These are phyloP conservation scores for Pinus tabuliformis DNA, from an alignment of 75 land plant genomes.

Conservation along the genomic window DNA sequence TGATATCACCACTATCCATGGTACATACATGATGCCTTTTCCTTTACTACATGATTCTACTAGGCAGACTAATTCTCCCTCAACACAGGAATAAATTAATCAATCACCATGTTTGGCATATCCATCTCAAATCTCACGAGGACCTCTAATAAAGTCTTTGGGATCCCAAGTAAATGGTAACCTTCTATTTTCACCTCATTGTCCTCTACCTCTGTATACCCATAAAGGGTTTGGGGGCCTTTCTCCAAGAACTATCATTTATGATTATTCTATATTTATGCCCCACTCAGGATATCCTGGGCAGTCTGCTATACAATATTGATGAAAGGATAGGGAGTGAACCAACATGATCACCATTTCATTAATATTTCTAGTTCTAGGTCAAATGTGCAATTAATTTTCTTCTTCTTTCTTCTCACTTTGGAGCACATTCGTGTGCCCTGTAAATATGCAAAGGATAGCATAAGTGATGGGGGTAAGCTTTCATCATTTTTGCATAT, in stretches of 20 bases:
- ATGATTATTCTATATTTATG: neutral
- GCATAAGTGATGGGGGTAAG: neutral
- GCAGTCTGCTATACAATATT: neutral
- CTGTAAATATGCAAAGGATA: slow-evolving; percentile 5
- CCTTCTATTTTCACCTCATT: too few species aligned
- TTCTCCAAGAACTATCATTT: neutral
- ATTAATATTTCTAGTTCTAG: slow-evolving; percentile 4
- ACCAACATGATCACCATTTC: neutral
- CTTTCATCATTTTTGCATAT: neutral
- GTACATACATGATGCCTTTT: too few species aligned
- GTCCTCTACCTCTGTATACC: too few species aligned
- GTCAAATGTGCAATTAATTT: neutral
- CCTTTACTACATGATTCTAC: too few species aligned
- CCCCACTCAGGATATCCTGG: slow-evolving; percentile 1
- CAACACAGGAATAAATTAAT: too few species aligned
- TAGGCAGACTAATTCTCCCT: too few species aligned
- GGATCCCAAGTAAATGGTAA: too few species aligned
- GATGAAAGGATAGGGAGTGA: neutral
- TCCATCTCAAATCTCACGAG: too few species aligned
- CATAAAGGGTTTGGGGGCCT: too few species aligned
- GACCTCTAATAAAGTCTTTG: too few species aligned
- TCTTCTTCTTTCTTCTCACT: neutral
- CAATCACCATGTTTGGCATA: too few species aligned
- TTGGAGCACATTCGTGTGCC: neutral
- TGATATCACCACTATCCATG: too few species aligned